A percentile compares a stretch with the other conserved stretches of the same genome.
Evolutionary conservation across 1,284 basidiomycete species (phyloP).

Genomic region (Pascua guehoae): DNA sequence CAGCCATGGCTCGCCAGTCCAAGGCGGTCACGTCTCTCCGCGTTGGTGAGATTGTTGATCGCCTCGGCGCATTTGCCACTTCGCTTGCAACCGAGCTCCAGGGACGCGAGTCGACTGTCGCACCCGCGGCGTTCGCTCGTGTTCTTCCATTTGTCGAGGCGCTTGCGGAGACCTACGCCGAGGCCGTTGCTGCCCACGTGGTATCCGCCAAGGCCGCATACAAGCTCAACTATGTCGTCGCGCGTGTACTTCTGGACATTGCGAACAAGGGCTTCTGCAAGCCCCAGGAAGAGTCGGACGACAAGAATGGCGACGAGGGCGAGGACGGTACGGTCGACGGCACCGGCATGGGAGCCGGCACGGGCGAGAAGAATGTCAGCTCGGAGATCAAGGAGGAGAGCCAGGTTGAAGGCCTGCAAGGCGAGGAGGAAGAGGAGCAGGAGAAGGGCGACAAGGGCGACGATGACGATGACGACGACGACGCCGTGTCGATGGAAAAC

Average conservation of each 20-base stretch:
- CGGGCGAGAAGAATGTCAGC: conserved; percentile 79
- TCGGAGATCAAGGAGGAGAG: conserved; percentile 92
- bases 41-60: conserved; percentile 34
- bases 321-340: conserved; percentile 61
- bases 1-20: conserved; percentile 27
- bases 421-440: conserved; percentile 59
- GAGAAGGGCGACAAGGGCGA: conserved; percentile 57
- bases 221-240: conserved; percentile 78
- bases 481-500: conserved; percentile 58
- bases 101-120: conserved; percentile 9
- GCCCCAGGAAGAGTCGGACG: conserved; percentile 65
- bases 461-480: conserved; percentile 64
- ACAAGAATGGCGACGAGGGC: conserved; percentile 50
- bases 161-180: conserved; percentile 57
- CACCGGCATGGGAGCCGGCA: conserved; percentile 79
- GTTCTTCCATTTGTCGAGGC: conserved; percentile 52
- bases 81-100: conserved; percentile 13
- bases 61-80: conserved; percentile 29
- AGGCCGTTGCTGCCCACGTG: conserved; percentile 20
- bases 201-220: conserved; percentile 65
- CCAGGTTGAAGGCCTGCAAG: conserved; percentile 89
- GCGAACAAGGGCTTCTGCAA: conserved; percentile 88
- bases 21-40: conserved; percentile 32
- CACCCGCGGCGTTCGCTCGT: conserved; percentile 28
- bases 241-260: conserved; percentile 68